phyloP scores from a whole-genome alignment of 2,329 filamentous ascomycete species.

The Septoria petroselini region DNA sequence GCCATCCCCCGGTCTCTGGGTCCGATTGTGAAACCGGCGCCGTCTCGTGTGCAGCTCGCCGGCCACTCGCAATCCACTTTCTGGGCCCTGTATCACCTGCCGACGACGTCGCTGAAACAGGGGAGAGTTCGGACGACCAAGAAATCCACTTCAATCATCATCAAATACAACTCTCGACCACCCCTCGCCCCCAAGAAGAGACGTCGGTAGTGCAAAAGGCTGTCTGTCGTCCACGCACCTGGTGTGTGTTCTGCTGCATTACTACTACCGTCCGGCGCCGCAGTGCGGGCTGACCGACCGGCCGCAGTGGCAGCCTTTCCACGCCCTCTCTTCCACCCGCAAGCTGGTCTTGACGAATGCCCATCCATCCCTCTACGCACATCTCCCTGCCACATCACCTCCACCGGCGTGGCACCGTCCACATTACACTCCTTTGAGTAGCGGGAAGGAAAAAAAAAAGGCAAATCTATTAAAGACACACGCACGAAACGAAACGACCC shows the following conservation, averaged over 20 bases:
- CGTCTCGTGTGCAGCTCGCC: constrained; percentile 14
- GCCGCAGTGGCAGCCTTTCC: not conserved
- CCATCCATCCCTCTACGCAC: not conserved
- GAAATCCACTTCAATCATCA: too few relatives aligned
- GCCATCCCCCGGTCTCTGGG: constrained; percentile 11
- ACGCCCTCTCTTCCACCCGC: constrained; percentile 1
- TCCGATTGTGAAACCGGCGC: constrained; percentile 17
- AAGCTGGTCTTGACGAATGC: constrained; percentile 21
- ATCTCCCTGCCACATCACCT: too few relatives aligned
- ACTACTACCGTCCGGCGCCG: constrained; percentile 2
- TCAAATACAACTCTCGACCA: too few relatives aligned
- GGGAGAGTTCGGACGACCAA: constrained; percentile 16
- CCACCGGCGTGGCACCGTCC: constrained; percentile 25
- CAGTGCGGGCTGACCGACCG: constrained; percentile 8
- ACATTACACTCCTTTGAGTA: constrained; percentile 24
- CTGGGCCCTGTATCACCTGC: constrained; percentile 16
- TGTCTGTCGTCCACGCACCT: constrained; percentile 3
- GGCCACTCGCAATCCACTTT: constrained; percentile 7
- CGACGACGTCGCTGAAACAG: constrained; percentile 16
- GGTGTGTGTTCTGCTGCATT: constrained; percentile 1
- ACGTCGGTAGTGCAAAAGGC: constrained; percentile 8
- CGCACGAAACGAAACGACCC: constrained; percentile 22
- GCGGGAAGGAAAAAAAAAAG: not conserved
- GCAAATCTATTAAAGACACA: constrained; percentile 12
- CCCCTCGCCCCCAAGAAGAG: constrained; percentile 6